Evolutionary conservation across 106 monocot species (phyloP), one percentile per base, ranked within the genome.

Genomic region (Platanthera zijinensis): DNA sequence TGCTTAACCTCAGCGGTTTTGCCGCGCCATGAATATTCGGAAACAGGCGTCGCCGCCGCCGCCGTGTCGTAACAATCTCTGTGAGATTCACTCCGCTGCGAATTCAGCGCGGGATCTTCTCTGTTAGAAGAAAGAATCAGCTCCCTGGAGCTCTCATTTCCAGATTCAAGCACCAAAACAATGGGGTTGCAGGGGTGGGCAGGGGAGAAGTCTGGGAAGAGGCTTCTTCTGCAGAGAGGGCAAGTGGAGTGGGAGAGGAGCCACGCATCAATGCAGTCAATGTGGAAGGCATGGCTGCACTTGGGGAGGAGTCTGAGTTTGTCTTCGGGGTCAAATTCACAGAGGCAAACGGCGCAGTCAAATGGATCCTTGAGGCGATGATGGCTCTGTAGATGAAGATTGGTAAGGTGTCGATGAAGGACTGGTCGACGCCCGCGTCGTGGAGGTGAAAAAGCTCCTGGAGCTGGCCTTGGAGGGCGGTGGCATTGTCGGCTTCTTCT

Each of bases 361-460:
- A 99, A 99, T 1, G 94, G 97, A 73, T 94, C 94, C 67, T 99
- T 92, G 59, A 78, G 54, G 61, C 92, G 1, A 90, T 78, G 51
- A 99, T 86, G 83, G 89, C 80, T 52, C 83, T 90, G 90, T 99
- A 99, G 80, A 88, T 75, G 84, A 99, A 99, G n/a, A 99, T 75
- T 3, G 97, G 97, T 17, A 99, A 80, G 52, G 86, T 71, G 82
- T 99, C 97, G 48, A 99, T 99, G 83, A 85, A 94, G 74, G 90
- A 88, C 77, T 99, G 97, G 74, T 99, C 97, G 4, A 99, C 90
- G 0, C 97, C 97, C 3, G 88, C 79, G 57, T 99, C 97, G 71
- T 99, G 97, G 80, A 99, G 88, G 71, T 99, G 87, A 85, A 99
- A 99, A 52, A 99, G 94, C 80, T 99, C 94, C 86, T 90, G 97